These are phyloP conservation scores for Tylopilus balloui DNA, from an alignment of 768 basidiomycete species.

Conservation along the genomic window DNA sequence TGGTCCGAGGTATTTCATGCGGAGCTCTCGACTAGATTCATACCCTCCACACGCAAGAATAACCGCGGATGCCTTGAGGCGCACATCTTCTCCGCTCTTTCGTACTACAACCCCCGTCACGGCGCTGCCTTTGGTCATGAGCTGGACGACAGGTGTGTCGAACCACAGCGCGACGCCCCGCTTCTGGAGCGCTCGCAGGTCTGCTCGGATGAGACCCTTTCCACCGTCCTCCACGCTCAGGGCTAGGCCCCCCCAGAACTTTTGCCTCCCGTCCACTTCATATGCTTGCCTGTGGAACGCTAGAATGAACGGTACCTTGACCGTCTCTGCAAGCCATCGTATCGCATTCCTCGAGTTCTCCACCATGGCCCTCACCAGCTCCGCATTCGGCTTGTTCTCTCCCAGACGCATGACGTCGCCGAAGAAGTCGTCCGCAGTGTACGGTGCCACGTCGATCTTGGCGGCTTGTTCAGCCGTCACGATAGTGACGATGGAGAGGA, in stretches of 20 bases:
- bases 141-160: slow-evolving; percentile 41
- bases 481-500: slow-evolving; percentile 51
- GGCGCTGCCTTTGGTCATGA: slow-evolving; percentile 32
- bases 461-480: slow-evolving; percentile 39
- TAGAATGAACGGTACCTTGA: slow-evolving; percentile 51
- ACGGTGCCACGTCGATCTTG: slow-evolving; percentile 55
- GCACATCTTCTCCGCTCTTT: slow-evolving; percentile 33
- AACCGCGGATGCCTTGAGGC: slow-evolving; percentile 42
- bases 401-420: slow-evolving; percentile 60
- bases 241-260: slow-evolving; percentile 69
- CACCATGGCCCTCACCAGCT: slow-evolving; percentile 50
- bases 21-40: slow-evolving; percentile 51
- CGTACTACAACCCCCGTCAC: slow-evolving; percentile 46
- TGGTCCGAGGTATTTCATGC: slow-evolving; percentile 51
- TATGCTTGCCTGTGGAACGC: slow-evolving; percentile 68
- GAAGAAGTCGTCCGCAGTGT: slow-evolving; percentile 50
- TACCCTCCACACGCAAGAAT: slow-evolving; percentile 66
- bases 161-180: slow-evolving; percentile 57
- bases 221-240: slow-evolving; percentile 61
- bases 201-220: slow-evolving; percentile 60
- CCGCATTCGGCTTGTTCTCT: slow-evolving; percentile 43
- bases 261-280: slow-evolving; percentile 54
- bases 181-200: slow-evolving; percentile 44
- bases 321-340: slow-evolving; percentile 50
- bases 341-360: slow-evolving; percentile 52